phyloP scores from a whole-genome alignment of 1,284 basidiomycete species.

The Heliocybe sulcata region DNA sequence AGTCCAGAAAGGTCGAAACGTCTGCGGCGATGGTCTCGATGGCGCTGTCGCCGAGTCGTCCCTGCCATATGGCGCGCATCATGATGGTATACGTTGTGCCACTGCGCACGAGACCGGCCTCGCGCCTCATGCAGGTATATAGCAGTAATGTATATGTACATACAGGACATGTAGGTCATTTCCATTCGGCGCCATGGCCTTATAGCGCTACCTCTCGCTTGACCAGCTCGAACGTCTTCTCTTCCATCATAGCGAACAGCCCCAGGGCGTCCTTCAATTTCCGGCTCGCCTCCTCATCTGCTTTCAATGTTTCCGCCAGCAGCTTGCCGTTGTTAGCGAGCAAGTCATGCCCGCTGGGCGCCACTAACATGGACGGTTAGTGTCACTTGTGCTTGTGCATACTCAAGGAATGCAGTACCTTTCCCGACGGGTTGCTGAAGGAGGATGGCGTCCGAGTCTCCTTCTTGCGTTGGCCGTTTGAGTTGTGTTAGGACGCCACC shows the following conservation, averaged over 20 bases:
- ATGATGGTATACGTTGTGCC: slow-evolving; percentile 15
- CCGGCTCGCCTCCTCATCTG: slow-evolving; percentile 30
- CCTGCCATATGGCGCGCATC: slow-evolving; percentile 10
- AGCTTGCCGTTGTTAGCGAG: slow-evolving; percentile 25
- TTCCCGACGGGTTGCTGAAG: slow-evolving; percentile 1
- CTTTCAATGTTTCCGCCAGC: slow-evolving; percentile 26
- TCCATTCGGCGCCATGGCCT: neutral
- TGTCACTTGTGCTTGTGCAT: neutral
- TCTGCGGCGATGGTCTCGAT: slow-evolving; percentile 1
- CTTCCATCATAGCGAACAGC: slow-evolving; percentile 36
- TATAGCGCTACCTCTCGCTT: neutral
- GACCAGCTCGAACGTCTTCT: slow-evolving; percentile 28
- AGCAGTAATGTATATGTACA: too few relatives aligned
- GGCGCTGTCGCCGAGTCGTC: neutral
- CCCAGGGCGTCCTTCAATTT: slow-evolving; percentile 36
- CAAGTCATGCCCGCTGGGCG: slow-evolving; percentile 21
- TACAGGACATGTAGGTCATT: neutral
- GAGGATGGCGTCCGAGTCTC: neutral
- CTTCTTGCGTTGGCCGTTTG: slow-evolving; percentile 12
- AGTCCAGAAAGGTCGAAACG: neutral
- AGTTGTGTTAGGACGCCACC: slow-evolving; percentile 35
- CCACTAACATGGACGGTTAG: neutral
- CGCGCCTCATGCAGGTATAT: too few relatives aligned
- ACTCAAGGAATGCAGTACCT: neutral
- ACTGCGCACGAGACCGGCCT: slow-evolving; percentile 1